Conservation (phyloP, 768 basidiomycete genomes). For the Boletus bicolor region DNA sequence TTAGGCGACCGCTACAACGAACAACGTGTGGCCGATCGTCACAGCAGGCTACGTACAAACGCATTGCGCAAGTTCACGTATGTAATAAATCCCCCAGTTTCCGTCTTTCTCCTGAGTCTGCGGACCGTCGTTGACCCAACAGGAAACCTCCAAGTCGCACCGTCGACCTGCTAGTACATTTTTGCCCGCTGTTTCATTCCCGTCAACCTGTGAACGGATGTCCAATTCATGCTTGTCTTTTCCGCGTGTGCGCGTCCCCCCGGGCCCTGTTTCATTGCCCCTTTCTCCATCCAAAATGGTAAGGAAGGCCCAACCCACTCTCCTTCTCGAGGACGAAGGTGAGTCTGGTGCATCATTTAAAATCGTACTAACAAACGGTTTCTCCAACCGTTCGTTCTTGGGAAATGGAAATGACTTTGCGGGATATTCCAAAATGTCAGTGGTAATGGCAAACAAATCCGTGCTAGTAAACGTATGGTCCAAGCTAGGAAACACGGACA, state of each 20-base stretch:
- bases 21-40: slow-evolving; percentile 26
- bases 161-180: not conserved
- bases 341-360: slow-evolving; percentile 10
- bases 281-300: slow-evolving; percentile 7
- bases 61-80: slow-evolving; percentile 13
- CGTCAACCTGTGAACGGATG: slow-evolving; percentile 8
- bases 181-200: slow-evolving; percentile 20
- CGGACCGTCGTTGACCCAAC: not conserved
- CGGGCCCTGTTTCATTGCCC: slow-evolving; percentile 17
- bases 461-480: not conserved
- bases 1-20: slow-evolving; percentile 18
- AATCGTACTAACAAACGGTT: slow-evolving; percentile 8
- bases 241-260: slow-evolving; percentile 8
- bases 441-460: slow-evolving; percentile 12
- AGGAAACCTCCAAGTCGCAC: slow-evolving; percentile 9
- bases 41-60: slow-evolving; percentile 25
- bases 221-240: slow-evolving; percentile 6
- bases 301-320: slow-evolving; percentile 2
- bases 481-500: slow-evolving; percentile 1
- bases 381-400: slow-evolving; percentile 4
- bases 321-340: slow-evolving; percentile 10
- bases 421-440: slow-evolving; percentile 1
- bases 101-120: slow-evolving; percentile 2
- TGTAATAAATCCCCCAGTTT: slow-evolving; percentile 16
- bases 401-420: slow-evolving; percentile 3